A percentile compares a stretch with the other conserved stretches of the same genome.
phyloP scores from a whole-genome alignment of 2,329 filamentous ascomycete species.

The Clarireedia paspali region DNA sequence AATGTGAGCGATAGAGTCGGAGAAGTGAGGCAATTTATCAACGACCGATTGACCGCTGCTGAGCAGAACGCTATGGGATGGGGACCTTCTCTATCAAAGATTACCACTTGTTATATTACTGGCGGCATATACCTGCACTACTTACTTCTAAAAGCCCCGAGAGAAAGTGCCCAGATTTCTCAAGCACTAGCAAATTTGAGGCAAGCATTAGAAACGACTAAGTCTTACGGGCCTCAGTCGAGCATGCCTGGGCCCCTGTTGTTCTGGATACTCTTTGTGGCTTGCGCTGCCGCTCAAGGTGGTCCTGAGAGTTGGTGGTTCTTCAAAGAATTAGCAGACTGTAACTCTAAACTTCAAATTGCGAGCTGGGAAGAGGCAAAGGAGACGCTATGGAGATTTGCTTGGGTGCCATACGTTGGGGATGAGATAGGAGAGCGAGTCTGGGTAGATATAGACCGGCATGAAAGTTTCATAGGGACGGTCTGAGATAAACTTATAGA shows the following conservation, averaged over 20 bases:
- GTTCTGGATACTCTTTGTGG: constrained; percentile 5
- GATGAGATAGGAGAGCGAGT: background rate
- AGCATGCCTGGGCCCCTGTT: background rate
- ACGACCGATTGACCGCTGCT: background rate
- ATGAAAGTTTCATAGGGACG: background rate
- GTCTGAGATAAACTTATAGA: background rate
- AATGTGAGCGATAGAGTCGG: background rate
- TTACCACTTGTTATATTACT: background rate
- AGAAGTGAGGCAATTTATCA: background rate
- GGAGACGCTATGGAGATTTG: background rate
- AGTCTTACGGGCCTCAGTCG: background rate
- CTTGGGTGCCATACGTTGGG: background rate
- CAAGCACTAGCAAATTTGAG: background rate
- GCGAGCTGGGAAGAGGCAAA: background rate
- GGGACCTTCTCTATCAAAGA: background rate
- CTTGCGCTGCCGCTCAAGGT: background rate
- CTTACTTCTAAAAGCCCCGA: background rate
- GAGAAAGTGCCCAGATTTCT: background rate
- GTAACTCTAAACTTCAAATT: background rate
- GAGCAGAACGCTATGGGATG: background rate
- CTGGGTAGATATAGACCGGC: background rate
- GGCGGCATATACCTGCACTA: background rate
- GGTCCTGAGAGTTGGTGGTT: background rate
- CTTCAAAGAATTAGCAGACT: background rate
- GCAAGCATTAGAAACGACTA: background rate